Percentiles rank a stretch among this genome's conserved stretches.
phyloP scores from a whole-genome alignment of 2,329 filamentous ascomycete species.

The Ceratocystis colombiana region DNA sequence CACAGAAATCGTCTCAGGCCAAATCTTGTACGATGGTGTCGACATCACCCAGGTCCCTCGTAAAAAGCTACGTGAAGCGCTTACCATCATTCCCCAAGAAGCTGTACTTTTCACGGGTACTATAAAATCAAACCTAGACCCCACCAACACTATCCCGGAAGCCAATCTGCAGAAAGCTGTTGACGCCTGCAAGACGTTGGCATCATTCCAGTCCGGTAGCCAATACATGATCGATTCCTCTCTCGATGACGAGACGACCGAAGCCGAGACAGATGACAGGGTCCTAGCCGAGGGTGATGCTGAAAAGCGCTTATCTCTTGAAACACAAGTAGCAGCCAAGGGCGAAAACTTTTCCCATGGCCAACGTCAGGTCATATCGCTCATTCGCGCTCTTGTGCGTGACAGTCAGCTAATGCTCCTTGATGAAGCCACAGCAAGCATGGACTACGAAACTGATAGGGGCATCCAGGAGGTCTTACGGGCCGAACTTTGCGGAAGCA shows the following conservation, averaged over 20 bases:
- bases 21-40: conserved; percentile 39
- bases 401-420: conserved; percentile 40
- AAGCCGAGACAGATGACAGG: conserved; percentile 3
- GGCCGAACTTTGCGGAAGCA: conserved; percentile 38
- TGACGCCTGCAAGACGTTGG: conserved; percentile 41
- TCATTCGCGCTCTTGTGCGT: conserved; percentile 40
- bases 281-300: conserved; percentile 25
- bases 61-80: conserved; percentile 37
- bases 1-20: conserved; percentile 36
- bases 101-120: conserved; percentile 40
- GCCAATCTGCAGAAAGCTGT: conserved; percentile 49
- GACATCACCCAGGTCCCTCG: conserved; percentile 39
- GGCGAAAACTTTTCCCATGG: conserved; percentile 41
- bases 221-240: conserved; percentile 24
- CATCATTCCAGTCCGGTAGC: conserved; percentile 36
- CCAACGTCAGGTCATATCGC: conserved; percentile 41
- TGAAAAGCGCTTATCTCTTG: conserved; percentile 32
- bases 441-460: conserved; percentile 41
- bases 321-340: conserved; percentile 36
- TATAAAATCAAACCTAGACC: conserved; percentile 45
- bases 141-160: conserved; percentile 42
- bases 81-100: conserved; percentile 44
- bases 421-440: conserved; percentile 43
- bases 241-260: conserved; percentile 25
- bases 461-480: conserved; percentile 40